Evolutionary conservation across 2,329 filamentous ascomycete genomes (phyloP).

Genomic region (Penicillium brevicompactum): DNA sequence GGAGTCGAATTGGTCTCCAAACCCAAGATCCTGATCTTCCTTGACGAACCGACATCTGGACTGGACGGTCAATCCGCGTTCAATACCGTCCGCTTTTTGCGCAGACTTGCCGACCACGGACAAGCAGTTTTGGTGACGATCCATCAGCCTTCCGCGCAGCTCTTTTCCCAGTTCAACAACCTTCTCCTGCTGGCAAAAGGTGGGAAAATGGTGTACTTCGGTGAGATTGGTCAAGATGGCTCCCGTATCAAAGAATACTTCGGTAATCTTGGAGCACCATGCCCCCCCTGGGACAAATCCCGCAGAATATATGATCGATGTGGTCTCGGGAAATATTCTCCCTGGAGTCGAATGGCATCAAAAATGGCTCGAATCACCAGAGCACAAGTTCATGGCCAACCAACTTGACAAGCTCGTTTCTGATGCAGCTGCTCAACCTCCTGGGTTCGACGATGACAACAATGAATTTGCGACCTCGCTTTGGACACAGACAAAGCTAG

Average conservation of each 20-base stretch:
- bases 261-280: not conserved
- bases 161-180: not conserved
- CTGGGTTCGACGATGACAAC: not conserved
- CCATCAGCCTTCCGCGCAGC: not conserved
- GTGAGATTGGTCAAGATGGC: not conserved
- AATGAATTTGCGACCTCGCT: not conserved
- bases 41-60: not conserved
- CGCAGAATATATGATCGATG: not conserved
- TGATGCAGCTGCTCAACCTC: not conserved
- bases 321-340: not conserved
- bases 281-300: not conserved
- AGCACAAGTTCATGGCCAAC: not conserved
- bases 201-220: not conserved
- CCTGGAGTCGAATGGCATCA: not conserved
- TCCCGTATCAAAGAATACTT: not conserved
- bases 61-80: not conserved
- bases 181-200: not conserved
- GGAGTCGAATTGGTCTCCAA: not conserved
- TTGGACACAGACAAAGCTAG: not conserved
- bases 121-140: not conserved
- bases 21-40: not conserved
- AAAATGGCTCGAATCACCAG: not conserved
- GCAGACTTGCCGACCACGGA: not conserved
- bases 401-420: not conserved
- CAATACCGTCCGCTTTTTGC: not conserved